Evolutionary conservation across 495 filamentous ascomycete genomes (phyloP).

Genomic region (Aspergillus haitiensis): DNA sequence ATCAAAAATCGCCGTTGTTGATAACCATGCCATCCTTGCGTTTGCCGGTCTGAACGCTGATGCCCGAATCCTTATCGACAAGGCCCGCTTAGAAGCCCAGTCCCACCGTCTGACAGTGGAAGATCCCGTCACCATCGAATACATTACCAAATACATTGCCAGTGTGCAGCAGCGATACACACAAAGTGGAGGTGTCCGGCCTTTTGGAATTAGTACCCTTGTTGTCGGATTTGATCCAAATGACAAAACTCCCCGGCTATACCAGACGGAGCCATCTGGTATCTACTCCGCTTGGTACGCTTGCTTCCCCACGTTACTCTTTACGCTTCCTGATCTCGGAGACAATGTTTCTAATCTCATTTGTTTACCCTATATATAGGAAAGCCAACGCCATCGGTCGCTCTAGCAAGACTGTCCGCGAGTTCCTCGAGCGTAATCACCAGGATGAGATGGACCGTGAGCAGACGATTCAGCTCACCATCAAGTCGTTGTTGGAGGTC

Average conservation of each 20-base stretch:
- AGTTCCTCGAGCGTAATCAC: slow-evolving; percentile 98
- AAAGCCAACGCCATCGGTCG: slow-evolving; percentile 99
- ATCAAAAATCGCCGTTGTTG: slow-evolving; percentile 92
- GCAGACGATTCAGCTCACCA: slow-evolving; percentile 92
- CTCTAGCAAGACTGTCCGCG: slow-evolving; percentile 96
- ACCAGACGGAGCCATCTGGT: slow-evolving; percentile 96
- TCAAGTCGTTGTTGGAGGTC: slow-evolving; percentile 96
- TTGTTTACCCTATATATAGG: slow-evolving; percentile 51
- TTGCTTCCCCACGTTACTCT: background rate
- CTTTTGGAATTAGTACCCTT: slow-evolving; percentile 96
- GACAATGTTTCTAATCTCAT: slow-evolving; percentile 7
- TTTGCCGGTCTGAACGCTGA: slow-evolving; percentile 98
- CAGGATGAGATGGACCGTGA: slow-evolving; percentile 95
- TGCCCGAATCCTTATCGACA: slow-evolving; percentile 95
- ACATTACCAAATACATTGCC: slow-evolving; percentile 98
- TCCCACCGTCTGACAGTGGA: slow-evolving; percentile 97
- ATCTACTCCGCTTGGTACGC: slow-evolving; percentile 97
- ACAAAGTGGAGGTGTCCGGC: slow-evolving; percentile 93
- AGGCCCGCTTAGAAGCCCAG: slow-evolving; percentile 94
- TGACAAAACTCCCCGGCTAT: slow-evolving; percentile 79
- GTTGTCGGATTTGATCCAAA: slow-evolving; percentile 96
- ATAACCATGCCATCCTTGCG: slow-evolving; percentile 93
- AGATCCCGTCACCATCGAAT: slow-evolving; percentile 95
- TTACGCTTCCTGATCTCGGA: background rate
- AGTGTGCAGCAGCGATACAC: slow-evolving; percentile 98